Conservation (phyloP, 1,139 yeast genomes). For the Meyerozyma guilliermondii region DNA sequence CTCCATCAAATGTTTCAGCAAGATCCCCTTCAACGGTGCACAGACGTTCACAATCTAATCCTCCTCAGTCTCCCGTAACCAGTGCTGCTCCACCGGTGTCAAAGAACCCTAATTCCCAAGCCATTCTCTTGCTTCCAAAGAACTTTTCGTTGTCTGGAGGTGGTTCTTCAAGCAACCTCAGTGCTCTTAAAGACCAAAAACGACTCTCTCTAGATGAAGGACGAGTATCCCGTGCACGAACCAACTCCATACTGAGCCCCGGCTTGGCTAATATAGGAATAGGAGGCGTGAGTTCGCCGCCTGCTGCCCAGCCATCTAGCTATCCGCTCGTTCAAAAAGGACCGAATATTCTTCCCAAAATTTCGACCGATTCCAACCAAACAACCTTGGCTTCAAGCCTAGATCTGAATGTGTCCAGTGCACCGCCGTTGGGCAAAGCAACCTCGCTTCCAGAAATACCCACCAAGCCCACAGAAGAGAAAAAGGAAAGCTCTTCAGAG, state of each 20-base stretch:
- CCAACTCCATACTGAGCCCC: constrained; percentile 8
- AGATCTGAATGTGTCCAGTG: background rate
- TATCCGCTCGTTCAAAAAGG: background rate
- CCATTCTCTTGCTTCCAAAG: constrained; percentile 41
- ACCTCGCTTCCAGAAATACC: constrained; percentile 3
- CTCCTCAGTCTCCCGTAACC: constrained; percentile 23
- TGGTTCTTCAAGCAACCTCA: constrained; percentile 8
- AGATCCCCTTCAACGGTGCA: constrained; percentile 18
- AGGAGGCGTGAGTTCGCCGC: constrained; percentile 8
- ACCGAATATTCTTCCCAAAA: background rate
- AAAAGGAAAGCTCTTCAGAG: background rate
- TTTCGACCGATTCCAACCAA: background rate
- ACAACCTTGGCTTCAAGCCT: background rate
- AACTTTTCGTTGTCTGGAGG: constrained; percentile 34
- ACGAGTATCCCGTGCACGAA: background rate
- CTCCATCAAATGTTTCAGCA: constrained; percentile 18
- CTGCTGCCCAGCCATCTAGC: constrained; percentile 2
- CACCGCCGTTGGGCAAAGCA: background rate
- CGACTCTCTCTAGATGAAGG: constrained; percentile 28
- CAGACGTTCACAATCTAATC: constrained; percentile 32
- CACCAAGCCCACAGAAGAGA: background rate
- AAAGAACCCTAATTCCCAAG: constrained; percentile 21
- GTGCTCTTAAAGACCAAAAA: constrained; percentile 13
- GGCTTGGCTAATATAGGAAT: constrained; percentile 18
- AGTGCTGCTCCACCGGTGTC: constrained; percentile 3